These are phyloP conservation scores for Xylaria venustula DNA, from an alignment of 495 filamentous ascomycete species.

Conservation along the genomic window DNA sequence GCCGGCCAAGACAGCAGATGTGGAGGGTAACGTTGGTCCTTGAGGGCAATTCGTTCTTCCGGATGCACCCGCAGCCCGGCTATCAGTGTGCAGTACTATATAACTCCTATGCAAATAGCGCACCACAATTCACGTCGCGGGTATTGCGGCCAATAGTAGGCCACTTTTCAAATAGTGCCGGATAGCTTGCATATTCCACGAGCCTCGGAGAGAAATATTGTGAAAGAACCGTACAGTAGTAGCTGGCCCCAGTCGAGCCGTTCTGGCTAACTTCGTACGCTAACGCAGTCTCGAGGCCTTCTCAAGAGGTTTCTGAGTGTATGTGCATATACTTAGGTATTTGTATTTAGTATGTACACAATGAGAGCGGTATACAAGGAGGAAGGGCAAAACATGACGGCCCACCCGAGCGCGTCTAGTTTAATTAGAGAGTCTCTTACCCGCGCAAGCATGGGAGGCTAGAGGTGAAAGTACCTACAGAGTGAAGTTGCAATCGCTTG, in stretches of 20 bases:
- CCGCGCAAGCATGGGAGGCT: neutral
- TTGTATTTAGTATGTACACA: neutral
- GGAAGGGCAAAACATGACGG: neutral
- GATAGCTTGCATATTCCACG: neutral
- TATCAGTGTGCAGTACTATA: neutral
- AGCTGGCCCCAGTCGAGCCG: neutral
- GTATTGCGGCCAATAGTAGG: neutral
- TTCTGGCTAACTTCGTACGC: neutral
- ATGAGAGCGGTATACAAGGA: neutral
- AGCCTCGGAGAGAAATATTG: neutral
- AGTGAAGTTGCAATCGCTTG: neutral
- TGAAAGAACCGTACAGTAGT: conserved; percentile 11
- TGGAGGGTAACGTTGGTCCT: neutral
- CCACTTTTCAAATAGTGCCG: neutral
- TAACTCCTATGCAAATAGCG: neutral
- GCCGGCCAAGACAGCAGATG: neutral
- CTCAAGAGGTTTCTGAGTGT: no score
- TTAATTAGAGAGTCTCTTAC: conserved; percentile 4
- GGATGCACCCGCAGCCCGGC: neutral
- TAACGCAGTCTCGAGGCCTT: no score
- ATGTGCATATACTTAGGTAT: neutral
- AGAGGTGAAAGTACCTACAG: neutral
- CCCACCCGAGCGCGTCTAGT: neutral
- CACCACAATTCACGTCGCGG: conserved; percentile 1
- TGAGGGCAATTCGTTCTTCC: neutral